Evolutionary conservation across 1,284 basidiomycete genomes (phyloP), one percentile per base, ranked within the genome.

Genomic region (Papiliotrema fonsecae): DNA sequence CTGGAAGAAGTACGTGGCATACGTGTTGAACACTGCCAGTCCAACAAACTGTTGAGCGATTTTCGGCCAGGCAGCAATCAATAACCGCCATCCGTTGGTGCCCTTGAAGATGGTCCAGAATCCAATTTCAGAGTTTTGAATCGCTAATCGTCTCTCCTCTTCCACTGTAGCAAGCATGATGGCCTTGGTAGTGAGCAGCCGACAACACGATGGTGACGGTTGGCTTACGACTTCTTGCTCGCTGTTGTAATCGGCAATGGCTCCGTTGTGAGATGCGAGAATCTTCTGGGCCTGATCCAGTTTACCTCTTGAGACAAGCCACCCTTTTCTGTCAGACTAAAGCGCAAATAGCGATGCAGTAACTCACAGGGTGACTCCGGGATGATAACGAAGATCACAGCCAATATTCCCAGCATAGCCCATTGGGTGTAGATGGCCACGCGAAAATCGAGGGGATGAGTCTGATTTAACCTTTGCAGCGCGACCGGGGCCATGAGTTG

Each of bases 1-100:
- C 41, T 62, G 56, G 58, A 61, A 58, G 37, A 61, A 59, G 45
- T 58, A 59, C 3, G 55, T 59, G 21, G 54, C 35, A 43, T 61
- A 61, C 16, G 31, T 54, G 50, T 53, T 54, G 47, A 45, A 52
- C 3, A 57, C 46, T 14, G 42, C 37, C 16, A 54, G 47, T 1
- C 57, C 59, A 31, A 51, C 51, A n/a, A 61, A 49, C 27, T 58
- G 54, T 45, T 60, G 58, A 19, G 44, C 45, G 21, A 54, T 34
- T 36, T 60, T 56, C 10, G 58, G 60, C 58, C 56, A 60, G 26
- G 39, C 31, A 11, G 54, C 58, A 28, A 62, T 62, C 24, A 63
- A 25, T 31, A 58, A 49, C 6, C 57, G 49, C 55, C 48, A 49
- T 10, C 54, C 49, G 42, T 57, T 50, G 10, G 50, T 51, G 1